These are phyloP conservation scores for Gnaphalium uliginosum DNA, from an alignment of 129 eudicot genomes.

Conservation along the genomic window DNA sequence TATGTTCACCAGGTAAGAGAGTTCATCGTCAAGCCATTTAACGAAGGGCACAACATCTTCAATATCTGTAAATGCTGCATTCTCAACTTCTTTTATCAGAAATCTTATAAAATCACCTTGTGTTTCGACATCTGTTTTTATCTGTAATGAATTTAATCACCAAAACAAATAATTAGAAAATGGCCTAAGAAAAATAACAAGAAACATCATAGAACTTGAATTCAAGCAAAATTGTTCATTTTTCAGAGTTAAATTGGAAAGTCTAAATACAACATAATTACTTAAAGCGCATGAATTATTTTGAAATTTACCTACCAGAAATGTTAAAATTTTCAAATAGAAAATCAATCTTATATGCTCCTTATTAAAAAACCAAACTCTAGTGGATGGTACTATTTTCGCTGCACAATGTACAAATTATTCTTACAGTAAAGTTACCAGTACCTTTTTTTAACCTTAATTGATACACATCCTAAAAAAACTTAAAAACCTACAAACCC, in stretches of 20 bases:
- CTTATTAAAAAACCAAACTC: not conserved
- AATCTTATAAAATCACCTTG: slow-evolving; percentile 93
- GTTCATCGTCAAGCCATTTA: slow-evolving; percentile 99
- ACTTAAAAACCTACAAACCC: not conserved
- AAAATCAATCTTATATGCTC: too few relatives aligned
- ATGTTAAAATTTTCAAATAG: not conserved
- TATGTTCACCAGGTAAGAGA: slow-evolving; percentile 71
- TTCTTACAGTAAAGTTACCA: too few relatives aligned
- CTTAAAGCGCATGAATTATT: not conserved
- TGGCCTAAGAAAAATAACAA: not conserved
- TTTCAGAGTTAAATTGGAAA: not conserved
- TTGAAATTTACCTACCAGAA: not conserved
- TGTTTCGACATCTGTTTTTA: slow-evolving; percentile 93
- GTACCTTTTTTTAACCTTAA: not conserved
- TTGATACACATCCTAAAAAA: not conserved
- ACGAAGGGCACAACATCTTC: slow-evolving; percentile 95
- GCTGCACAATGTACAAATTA: slow-evolving; percentile 1
- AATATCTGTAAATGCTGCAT: slow-evolving; percentile 83
- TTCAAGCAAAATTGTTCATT: not conserved
- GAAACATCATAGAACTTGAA: not conserved
- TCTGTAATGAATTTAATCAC: slow-evolving; percentile 49
- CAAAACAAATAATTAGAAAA: not conserved
- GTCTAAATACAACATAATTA: too few relatives aligned
- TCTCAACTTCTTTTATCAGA: slow-evolving; percentile 88
- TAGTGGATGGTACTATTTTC: slow-evolving; percentile 8